Evolutionary conservation across 2,329 filamentous ascomycete species (phyloP), one percentile per base, ranked within the genome.

Genomic region (Pseudocercospora pini-densiflorae): DNA sequence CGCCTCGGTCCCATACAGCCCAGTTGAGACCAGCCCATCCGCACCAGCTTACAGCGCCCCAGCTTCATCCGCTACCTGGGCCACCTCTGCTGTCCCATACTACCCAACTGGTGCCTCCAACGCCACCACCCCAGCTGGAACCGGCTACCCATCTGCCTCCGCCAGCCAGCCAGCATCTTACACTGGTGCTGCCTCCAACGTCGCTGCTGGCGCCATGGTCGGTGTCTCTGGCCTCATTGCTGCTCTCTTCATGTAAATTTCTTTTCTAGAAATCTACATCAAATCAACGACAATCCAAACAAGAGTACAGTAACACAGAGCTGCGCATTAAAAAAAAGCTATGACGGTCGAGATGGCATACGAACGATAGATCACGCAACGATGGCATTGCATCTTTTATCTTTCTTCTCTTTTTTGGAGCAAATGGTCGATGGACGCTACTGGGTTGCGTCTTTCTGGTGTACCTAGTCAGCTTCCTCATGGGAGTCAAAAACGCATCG

Each of bases 201-300:
- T 68, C 57, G 65, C 59, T 49, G 67, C 65, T 36, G 65, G 67
- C 54, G 69, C 63, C 60, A 49, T 67, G 55, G 55, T 68, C 64
- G 69, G 65, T 65, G 49, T 64, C 59, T 62, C 54, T 58, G 69
- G 63, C 59, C 65, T 67, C 62, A 23, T 70, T 63, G 69, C 63
- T 59, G 69, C 69, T 62, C 59, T 71, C 67, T 69, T 71, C 68
- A 64, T 71, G 69, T 71, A 70, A 66, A 63, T 62, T 40, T 19
- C 54, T 16, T 36, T 14, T 14, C 9, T 23, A 14, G 21, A 53
- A 23, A 14, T 23, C 10, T 27, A 24, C 21, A 53, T 14, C 21
- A 53, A 10, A 21, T n/a, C 19, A n/a, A 43, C 40, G 16, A 43
- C 40, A 43, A 43, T 43, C 19, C 19, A 23, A 27, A 57, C 53